Percentiles rank a stretch among this genome's conserved stretches.
Conservation (phyloP, 139 green algal genomes). For the Auxenochlorella protothecoides region DNA sequence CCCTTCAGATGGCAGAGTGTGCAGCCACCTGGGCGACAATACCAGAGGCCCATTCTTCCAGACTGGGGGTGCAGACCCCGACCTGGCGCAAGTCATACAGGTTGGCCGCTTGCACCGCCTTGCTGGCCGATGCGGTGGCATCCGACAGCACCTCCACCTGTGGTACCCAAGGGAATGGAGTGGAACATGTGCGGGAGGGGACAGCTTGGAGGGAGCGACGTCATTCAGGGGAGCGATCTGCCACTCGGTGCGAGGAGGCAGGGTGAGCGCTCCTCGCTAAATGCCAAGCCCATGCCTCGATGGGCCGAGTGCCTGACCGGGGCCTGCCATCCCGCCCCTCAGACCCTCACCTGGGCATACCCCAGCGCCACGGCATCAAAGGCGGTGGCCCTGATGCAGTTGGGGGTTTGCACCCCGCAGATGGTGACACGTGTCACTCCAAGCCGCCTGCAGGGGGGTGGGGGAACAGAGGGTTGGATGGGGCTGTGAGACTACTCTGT, state of each 20-base stretch:
- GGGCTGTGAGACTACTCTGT: not conserved
- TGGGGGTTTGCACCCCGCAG: slow-evolving; percentile 62
- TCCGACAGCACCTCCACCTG: slow-evolving; percentile 44
- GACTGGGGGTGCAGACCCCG: slow-evolving; percentile 10
- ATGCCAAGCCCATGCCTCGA: too few species aligned
- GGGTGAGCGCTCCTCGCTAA: too few species aligned
- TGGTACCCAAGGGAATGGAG: too few species aligned
- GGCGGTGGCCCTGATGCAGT: slow-evolving; percentile 65
- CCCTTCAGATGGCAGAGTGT: too few species aligned
- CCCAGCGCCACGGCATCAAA: slow-evolving; percentile 58
- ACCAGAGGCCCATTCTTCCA: slow-evolving; percentile 9
- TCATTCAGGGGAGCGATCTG: too few species aligned
- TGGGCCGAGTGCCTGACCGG: too few species aligned
- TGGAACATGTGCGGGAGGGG: too few species aligned
- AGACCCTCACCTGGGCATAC: slow-evolving; percentile 27
- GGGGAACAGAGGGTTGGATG: not conserved
- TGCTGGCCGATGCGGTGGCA: slow-evolving; percentile 42
- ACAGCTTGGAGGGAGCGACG: too few species aligned
- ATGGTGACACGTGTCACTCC: slow-evolving; percentile 17
- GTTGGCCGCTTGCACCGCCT: slow-evolving; percentile 43
- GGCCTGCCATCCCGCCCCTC: too few species aligned
- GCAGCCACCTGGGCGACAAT: too few species aligned
- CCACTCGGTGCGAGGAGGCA: too few species aligned
- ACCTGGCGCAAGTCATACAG: slow-evolving; percentile 27
- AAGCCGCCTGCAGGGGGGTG: slow-evolving; percentile 1